Evolutionary conservation across 192 early-diverging fungal species (phyloP).

Genomic region (Backusella australiensis): DNA sequence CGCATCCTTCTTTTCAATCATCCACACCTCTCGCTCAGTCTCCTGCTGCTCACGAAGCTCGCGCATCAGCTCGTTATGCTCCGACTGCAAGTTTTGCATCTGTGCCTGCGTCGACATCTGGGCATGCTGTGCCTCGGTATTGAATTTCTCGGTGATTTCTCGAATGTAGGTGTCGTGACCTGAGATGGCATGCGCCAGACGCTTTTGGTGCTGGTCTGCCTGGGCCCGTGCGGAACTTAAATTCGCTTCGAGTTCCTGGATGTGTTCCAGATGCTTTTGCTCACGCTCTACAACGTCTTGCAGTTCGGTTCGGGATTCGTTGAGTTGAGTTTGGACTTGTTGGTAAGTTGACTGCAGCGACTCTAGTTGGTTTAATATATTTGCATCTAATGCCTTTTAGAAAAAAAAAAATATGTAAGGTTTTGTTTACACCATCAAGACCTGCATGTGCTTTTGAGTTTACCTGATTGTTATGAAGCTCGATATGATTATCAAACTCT

Average conservation of each 20-base stretch:
- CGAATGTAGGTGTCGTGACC: neutral
- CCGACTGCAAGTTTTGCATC: constrained; percentile 3
- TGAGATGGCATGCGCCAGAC: neutral
- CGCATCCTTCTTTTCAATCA: constrained; percentile 4
- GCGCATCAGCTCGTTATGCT: constrained; percentile 5
- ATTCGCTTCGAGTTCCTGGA: neutral
- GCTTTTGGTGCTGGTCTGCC: neutral
- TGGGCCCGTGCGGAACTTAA: neutral
- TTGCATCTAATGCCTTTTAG: neutral
- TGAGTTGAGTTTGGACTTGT: neutral
- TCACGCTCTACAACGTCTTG: neutral
- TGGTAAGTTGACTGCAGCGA: neutral
- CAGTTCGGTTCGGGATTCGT: neutral
- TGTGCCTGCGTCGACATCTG: constrained; percentile 12
- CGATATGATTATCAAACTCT: neutral
- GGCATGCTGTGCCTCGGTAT: neutral
- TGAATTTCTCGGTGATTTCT: constrained; percentile 2
- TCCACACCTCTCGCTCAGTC: constrained; percentile 10
- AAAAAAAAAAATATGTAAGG: neutral
- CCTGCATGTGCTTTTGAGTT: neutral
- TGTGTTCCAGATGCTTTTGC: neutral
- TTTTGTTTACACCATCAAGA: neutral
- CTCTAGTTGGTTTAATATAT: neutral
- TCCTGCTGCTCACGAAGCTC: constrained; percentile 15
- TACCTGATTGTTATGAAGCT: neutral